phyloP scores from a whole-genome alignment of 257 asterid genomes.

The Solanum commersonii region DNA sequence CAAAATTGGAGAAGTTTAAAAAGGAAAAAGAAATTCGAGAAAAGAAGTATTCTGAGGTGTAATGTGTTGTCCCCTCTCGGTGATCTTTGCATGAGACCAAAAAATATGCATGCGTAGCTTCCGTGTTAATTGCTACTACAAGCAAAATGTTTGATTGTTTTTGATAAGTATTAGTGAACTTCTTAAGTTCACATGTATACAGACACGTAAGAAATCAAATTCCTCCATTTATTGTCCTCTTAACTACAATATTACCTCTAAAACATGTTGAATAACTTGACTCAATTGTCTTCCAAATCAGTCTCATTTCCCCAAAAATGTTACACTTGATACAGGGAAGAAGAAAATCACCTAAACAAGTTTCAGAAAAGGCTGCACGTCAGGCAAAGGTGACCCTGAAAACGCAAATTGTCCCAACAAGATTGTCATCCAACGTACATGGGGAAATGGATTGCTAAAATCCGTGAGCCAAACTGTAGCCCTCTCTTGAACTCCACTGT shows the following conservation, averaged over 20 bases:
- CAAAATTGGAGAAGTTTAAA: not conserved
- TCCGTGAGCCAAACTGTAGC: constrained; percentile 64
- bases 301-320: not conserved
- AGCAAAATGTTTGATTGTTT: too few relatives aligned
- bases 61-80: not conserved
- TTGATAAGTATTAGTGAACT: not conserved
- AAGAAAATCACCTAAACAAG: not conserved
- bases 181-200: not conserved
- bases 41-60: not conserved
- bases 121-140: not conserved
- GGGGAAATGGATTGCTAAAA: constrained; percentile 74
- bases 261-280: too few relatives aligned
- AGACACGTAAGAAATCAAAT: too few relatives aligned
- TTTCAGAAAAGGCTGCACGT: constrained; percentile 55
- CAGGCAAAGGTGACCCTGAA: constrained; percentile 81
- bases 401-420: constrained; percentile 59
- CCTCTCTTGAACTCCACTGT: constrained; percentile 2
- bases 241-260: too few relatives aligned
- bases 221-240: too few relatives aligned
- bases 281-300: too few relatives aligned
- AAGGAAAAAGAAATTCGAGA: not conserved
- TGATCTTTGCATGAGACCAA: not conserved
- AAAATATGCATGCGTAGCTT: not conserved
- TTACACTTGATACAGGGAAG: not conserved
- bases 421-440: constrained; percentile 51